phyloP scores from a whole-genome alignment of 257 asterid species.

The Gentiana straminea region DNA sequence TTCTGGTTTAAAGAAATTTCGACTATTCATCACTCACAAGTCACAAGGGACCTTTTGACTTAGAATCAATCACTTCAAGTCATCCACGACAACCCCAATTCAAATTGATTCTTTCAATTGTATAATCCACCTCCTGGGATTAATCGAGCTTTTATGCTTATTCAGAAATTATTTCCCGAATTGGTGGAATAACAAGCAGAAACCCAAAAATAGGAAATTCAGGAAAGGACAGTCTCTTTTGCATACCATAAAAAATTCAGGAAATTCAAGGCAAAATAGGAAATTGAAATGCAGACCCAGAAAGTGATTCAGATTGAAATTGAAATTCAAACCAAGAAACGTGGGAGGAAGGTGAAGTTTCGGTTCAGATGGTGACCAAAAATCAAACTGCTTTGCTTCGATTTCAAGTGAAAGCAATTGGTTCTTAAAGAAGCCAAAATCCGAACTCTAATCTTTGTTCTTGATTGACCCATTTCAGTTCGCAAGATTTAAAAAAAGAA shows the following conservation, averaged over 20 bases:
- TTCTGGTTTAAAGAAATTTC: conserved; percentile 47
- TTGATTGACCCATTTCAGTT: conserved; percentile 44
- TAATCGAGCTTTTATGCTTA: too few relatives aligned
- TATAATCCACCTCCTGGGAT: too few relatives aligned
- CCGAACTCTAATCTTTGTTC: conserved; percentile 21
- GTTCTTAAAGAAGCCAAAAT: conserved; percentile 13
- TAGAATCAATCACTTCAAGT: too few relatives aligned
- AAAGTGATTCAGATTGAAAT: conserved; percentile 18
- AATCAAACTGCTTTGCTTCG: conserved; percentile 54
- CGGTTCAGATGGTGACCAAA: conserved; percentile 61
- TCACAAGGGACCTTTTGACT: background rate
- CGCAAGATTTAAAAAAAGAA: background rate
- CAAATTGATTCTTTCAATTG: too few relatives aligned
- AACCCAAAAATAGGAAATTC: too few relatives aligned
- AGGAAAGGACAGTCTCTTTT: too few relatives aligned
- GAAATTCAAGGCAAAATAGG: background rate
- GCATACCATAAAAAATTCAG: background rate
- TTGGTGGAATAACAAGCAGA: background rate
- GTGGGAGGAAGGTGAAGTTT: conserved; percentile 29
- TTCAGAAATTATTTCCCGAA: background rate
- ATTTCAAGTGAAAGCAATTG: conserved; percentile 37
- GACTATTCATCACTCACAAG: conserved; percentile 28
- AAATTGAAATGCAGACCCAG: conserved; percentile 3
- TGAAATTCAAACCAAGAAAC: conserved; percentile 11
- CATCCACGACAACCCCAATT: too few relatives aligned